Conservation (phyloP, 495 filamentous ascomycete genomes). For the Xylaria curta region DNA sequence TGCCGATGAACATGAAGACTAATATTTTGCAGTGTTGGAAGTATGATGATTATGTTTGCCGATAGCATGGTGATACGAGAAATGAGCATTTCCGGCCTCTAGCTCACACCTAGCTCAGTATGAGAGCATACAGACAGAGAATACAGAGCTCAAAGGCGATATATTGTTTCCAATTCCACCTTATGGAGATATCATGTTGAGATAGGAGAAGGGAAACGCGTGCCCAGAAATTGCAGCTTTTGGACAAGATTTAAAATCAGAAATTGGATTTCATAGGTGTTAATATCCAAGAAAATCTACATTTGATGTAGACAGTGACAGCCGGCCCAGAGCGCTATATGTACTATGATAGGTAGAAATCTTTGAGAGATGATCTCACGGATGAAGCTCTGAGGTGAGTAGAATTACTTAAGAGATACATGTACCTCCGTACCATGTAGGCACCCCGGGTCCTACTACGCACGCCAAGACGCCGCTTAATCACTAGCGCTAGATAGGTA, state of each 20-base stretch:
- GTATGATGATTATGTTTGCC: neutral
- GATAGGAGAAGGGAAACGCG: neutral
- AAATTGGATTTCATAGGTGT: neutral
- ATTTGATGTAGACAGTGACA: neutral
- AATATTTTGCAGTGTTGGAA: neutral
- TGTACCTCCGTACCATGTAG: neutral
- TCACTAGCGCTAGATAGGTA: neutral
- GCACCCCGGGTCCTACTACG: neutral
- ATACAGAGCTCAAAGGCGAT: neutral
- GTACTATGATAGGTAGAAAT: neutral
- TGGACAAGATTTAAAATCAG: neutral
- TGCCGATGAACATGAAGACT: neutral
- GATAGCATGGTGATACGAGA: neutral
- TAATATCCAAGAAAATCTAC: neutral
- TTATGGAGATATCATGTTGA: neutral
- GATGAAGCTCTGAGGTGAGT: neutral
- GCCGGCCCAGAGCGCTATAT: neutral
- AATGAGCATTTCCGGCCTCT: neutral
- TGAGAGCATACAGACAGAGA: neutral
- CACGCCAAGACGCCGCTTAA: conserved; percentile 17
- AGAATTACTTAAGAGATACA: neutral
- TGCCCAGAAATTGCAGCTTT: neutral
- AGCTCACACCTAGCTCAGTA: neutral
- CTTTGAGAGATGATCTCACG: neutral
- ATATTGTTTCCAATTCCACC: neutral